Conservation (phyloP, 2,329 filamentous ascomycete genomes). For the Plectosphaerella sp. region DNA sequence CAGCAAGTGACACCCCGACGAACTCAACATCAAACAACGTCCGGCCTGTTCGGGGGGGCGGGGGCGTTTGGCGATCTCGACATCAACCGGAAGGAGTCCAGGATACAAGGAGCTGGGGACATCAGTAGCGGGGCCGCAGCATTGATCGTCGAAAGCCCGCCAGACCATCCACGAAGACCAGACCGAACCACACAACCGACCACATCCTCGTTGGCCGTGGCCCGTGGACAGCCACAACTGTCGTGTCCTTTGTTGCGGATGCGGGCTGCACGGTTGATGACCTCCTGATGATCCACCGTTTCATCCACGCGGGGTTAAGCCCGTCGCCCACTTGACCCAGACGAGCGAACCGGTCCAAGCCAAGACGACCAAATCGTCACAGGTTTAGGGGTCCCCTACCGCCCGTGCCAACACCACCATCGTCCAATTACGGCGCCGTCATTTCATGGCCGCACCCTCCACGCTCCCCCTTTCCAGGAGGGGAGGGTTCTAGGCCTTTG, state of each 20-base stretch:
- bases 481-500: no score
- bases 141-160: no score
- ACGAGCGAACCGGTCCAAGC: not conserved
- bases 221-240: not conserved
- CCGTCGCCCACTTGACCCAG: not conserved
- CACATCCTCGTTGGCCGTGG: no score
- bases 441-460: not conserved
- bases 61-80: no score
- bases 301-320: not conserved
- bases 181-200: no score
- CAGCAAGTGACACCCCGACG: no score
- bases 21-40: no score
- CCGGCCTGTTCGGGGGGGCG: no score
- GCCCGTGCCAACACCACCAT: not conserved
- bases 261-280: not conserved
- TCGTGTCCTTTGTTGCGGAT: not conserved
- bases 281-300: not conserved
- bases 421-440: not conserved
- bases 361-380: not conserved
- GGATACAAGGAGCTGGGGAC: no score
- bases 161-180: no score
- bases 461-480: not conserved
- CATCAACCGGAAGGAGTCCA: no score
- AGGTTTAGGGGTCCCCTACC: not conserved
- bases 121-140: no score